Evolutionary conservation across 768 basidiomycete species (phyloP).

Genomic region (Auricularia auricula-judae): DNA sequence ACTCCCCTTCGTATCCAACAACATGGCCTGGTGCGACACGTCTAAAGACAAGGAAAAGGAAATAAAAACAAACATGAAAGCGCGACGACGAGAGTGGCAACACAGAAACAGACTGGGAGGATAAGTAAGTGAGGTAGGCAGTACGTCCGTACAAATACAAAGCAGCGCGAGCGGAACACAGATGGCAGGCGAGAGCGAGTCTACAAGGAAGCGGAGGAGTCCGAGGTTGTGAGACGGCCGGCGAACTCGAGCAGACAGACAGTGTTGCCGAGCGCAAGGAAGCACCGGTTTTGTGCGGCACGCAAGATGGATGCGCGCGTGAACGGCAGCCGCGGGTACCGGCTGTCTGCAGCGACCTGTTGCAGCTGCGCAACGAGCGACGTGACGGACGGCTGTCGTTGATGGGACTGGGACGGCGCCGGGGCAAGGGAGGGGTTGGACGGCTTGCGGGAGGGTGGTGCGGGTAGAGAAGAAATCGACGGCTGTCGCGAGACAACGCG

Average conservation of each 20-base stretch:
- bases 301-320: slow-evolving; percentile 61
- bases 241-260: slow-evolving; percentile 41
- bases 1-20: too few relatives aligned
- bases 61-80: too few relatives aligned
- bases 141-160: too few relatives aligned
- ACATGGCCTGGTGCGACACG: too few relatives aligned
- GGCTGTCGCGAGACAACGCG: neutral
- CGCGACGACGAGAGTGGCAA: too few relatives aligned
- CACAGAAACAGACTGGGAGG: neutral
- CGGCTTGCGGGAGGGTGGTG: neutral
- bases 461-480: neutral
- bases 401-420: slow-evolving; percentile 34
- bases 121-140: too few relatives aligned
- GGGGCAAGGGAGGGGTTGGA: slow-evolving; percentile 26
- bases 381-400: slow-evolving; percentile 15
- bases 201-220: neutral
- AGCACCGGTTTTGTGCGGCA: slow-evolving; percentile 34
- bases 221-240: slow-evolving; percentile 3
- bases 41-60: too few relatives aligned
- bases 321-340: slow-evolving; percentile 58
- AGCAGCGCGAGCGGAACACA: too few relatives aligned
- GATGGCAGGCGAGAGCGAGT: too few relatives aligned
- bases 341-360: slow-evolving; percentile 2
- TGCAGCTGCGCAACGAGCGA: slow-evolving; percentile 13
- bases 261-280: slow-evolving; percentile 76